Base-by-base conservation (phyloP, 1,284 basidiomycete genomes). In the Trichosporon inkin region DNA sequence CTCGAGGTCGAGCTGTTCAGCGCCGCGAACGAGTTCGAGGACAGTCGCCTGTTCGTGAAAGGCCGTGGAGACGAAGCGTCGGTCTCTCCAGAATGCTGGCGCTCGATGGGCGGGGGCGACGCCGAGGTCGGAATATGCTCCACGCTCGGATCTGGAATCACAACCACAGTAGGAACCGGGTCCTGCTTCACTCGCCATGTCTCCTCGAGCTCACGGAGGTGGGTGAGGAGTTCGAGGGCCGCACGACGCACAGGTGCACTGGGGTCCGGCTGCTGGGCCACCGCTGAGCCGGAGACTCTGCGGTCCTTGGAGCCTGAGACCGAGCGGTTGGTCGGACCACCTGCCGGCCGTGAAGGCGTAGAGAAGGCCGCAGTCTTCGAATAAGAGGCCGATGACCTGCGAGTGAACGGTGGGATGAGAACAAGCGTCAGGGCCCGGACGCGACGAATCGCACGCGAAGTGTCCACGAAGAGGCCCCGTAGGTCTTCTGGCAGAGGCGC, bases 161-260 rank as follows among this genome's bases (percentile, higher is more conserved):
- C 47, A 10, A 63, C 62, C 3, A 64, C 61, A 2, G 22, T 54
- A 14, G 62, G 62, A 1, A 55, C 38, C 6, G 39, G n/a, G 19
- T 57, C 55, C 40, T 55, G 41, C 16, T 62, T 58, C 10, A 69
- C 39, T 4, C 74, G 57, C 6, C 73, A 56, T 3, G 62, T 55
- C 57, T 79, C 77, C 61, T 79, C 77, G 17, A 78, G 57, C 0
- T 55, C 62, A 38, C 76, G 54, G 13, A 79, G 62, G 17, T 65
- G 57, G 6, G 68, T 67, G 13, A 79, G 62, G 0, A 79, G 71
- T 14, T 77, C 75, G 36, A 79, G 58, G 1, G 76, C 77, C 1
- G 71, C 68, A 53, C 69, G 60, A 22, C 60, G 63, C n/a, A 64
- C 39, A 10, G 57, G 60, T 20, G 60, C 54, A 10, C 53, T 39